These are phyloP conservation scores for Conticribra weissflogii DNA, from an alignment of 108 stramenopile genomes.

Conservation along the genomic window DNA sequence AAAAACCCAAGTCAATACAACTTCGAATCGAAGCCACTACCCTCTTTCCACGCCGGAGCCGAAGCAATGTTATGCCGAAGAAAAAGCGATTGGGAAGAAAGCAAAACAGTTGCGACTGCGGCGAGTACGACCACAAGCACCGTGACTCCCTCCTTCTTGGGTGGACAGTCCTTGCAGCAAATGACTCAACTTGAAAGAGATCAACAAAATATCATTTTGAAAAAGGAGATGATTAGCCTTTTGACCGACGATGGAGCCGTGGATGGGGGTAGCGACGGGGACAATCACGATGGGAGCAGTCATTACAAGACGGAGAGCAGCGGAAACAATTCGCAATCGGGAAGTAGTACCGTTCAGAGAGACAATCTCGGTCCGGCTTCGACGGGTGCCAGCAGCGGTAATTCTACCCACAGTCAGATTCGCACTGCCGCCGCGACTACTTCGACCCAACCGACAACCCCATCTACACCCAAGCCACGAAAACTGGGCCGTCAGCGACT, in stretches of 20 bases:
- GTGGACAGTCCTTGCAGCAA: too few species aligned
- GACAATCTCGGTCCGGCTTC: too few species aligned
- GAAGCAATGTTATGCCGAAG: slow-evolving; percentile 43
- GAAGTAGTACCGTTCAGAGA: too few species aligned
- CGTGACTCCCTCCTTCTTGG: too few species aligned
- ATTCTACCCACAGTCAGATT: not conserved
- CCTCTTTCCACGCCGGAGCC: slow-evolving; percentile 25
- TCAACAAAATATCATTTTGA: not conserved
- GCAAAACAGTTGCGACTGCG: not conserved
- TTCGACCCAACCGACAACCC: too few species aligned
- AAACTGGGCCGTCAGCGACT: slow-evolving; percentile 1
- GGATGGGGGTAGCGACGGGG: not conserved
- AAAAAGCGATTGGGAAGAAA: not conserved
- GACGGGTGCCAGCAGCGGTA: too few species aligned
- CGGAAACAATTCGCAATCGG: too few species aligned
- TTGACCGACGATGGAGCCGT: not conserved
- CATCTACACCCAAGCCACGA: not conserved
- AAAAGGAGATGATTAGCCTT: not conserved
- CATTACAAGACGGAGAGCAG: not conserved
- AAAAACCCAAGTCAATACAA: slow-evolving; percentile 1
- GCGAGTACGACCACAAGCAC: not conserved
- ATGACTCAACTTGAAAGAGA: too few species aligned
- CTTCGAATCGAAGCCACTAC: not conserved
- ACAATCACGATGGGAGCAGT: not conserved
- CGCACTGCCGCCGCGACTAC: not conserved